Evolutionary conservation across 257 asterid genomes (phyloP), one percentile per base, ranked within the genome.

Genomic region (Primulina tabacum): DNA sequence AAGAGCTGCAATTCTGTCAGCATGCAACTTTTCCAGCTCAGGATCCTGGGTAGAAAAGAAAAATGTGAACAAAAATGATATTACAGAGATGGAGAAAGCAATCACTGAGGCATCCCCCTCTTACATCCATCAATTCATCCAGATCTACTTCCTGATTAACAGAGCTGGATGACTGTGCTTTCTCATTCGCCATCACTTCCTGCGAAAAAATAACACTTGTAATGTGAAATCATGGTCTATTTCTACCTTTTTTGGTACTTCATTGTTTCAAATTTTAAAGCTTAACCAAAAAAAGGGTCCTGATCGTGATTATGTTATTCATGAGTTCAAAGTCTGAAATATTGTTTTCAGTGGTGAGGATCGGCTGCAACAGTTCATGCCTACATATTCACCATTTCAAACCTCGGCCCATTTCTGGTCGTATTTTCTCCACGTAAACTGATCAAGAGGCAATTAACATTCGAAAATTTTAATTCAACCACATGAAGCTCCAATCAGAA

Each of bases 91-190:
- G 8, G 58, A 58, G 55, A 74, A 63, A 68, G 7, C 62, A 67
- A 62, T 68, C 18, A 72, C 16, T 17, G 56, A 68, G 73, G 52
- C 35, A 71, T 29, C 20, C 53, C 74, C 72, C 68, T 68, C 99
- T 86, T 77, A 94, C 97, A 76, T 94, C 97, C 97, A 94, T 91
- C 75, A 91, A 79, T 63, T 94, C 98, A 82, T 94, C 99, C 55
- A 94, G 86, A 84, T 94, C 99, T 55, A 91, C 80, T 76, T 91
- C 98, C 67, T 89, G 70, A 60, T 89, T 68, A 72, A 61, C 83
- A 63, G 90, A 83, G 68, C 82, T 71, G 8, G 92, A 84, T 59
- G 88, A 79, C 18, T 80, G 82, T 6, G 80, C 83, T 78, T 88
- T 89, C 75, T 76, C 97, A 71, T 88, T 92, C 40, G 84, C 81